phyloP scores from a whole-genome alignment of 805 yeast species.

The Hanseniaspora hatyaiensis region DNA sequence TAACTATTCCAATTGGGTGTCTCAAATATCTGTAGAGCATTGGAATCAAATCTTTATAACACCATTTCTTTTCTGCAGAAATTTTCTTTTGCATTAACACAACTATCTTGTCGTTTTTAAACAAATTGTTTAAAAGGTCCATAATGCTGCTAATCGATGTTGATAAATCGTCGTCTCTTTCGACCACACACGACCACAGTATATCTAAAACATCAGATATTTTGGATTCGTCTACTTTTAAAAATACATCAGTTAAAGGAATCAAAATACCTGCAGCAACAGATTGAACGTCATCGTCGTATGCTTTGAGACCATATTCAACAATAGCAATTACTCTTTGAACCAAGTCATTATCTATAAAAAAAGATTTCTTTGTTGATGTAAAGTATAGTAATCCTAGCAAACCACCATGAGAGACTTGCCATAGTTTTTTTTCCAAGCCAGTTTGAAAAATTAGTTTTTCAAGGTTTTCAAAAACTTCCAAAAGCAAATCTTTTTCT shows the following conservation, averaged over 20 bases:
- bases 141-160: constrained; percentile 92
- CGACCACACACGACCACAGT: constrained; percentile 82
- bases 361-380: constrained; percentile 71
- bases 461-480: constrained; percentile 54
- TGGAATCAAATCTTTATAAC: constrained; percentile 73
- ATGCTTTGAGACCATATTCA: constrained; percentile 64
- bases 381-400: constrained; percentile 86
- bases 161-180: constrained; percentile 79
- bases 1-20: constrained; percentile 83
- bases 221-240: constrained; percentile 42
- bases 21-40: constrained; percentile 82
- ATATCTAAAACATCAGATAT: constrained; percentile 45
- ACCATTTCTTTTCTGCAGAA: constrained; percentile 45
- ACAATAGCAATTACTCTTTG: constrained; percentile 74
- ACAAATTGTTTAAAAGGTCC: constrained; percentile 81
- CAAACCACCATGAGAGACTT: constrained; percentile 97
- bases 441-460: constrained; percentile 58
- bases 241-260: constrained; percentile 82
- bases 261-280: constrained; percentile 88
- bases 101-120: constrained; percentile 68
- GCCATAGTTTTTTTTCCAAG: constrained; percentile 56
- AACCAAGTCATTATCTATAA: constrained; percentile 45
- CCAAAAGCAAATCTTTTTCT: constrained; percentile 16
- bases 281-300: constrained; percentile 92
- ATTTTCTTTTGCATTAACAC: constrained; percentile 43